Evolutionary conservation across 139 green algal genomes (phyloP).

Genomic region (Marvania coccoides): DNA sequence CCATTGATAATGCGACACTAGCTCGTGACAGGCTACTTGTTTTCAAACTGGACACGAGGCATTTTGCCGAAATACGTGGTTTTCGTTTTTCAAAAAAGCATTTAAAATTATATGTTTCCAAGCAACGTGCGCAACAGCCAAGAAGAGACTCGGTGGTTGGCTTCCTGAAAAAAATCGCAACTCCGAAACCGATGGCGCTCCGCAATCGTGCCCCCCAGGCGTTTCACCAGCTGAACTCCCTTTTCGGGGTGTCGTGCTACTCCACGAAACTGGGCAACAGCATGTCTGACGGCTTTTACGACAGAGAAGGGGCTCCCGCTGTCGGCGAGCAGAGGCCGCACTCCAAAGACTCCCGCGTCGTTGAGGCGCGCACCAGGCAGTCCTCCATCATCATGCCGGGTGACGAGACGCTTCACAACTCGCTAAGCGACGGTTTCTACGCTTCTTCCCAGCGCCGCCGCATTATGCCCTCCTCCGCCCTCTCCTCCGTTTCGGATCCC

Average conservation of each 20-base stretch:
- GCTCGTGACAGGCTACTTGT: too few species aligned
- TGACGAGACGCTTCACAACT: background rate
- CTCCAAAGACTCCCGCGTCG: background rate
- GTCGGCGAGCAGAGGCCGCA: background rate
- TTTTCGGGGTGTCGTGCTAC: too few species aligned
- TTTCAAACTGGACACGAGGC: too few species aligned
- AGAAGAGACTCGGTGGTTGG: too few species aligned
- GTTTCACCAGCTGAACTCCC: background rate
- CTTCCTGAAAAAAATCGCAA: background rate
- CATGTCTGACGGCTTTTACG: background rate
- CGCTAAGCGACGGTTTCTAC: background rate
- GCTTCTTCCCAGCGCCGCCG: background rate
- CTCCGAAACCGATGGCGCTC: background rate
- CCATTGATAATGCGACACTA: too few species aligned
- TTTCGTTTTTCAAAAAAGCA: too few species aligned
- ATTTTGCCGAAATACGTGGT: too few species aligned
- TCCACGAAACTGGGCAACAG: background rate
- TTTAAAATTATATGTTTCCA: too few species aligned
- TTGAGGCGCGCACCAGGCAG: background rate
- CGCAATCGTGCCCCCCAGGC: background rate
- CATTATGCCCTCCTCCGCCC: background rate
- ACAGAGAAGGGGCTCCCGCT: too few species aligned
- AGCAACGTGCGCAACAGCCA: too few species aligned
- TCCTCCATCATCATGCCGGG: background rate
- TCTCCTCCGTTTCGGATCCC: background rate